phyloP scores from a whole-genome alignment of 2,329 filamentous ascomycete genomes.

The Microascus cirrosus region DNA sequence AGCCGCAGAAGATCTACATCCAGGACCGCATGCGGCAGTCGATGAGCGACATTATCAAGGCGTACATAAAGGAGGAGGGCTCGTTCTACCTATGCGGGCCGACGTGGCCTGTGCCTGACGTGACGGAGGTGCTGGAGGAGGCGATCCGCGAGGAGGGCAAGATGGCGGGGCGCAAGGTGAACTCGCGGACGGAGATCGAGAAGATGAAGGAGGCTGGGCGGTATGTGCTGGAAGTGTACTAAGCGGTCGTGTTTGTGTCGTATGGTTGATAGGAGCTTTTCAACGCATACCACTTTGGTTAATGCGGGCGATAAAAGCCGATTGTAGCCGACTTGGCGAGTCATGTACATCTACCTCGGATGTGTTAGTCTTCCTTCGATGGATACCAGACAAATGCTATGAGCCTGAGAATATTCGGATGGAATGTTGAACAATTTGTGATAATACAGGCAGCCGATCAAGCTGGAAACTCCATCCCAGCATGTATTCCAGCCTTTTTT shows the following conservation, averaged over 20 bases:
- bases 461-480: too few species aligned
- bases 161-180: conserved; percentile 65
- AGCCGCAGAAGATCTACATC: conserved; percentile 98
- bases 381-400: too few species aligned
- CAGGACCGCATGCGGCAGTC: conserved; percentile 95
- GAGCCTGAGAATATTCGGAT: too few species aligned
- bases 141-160: conserved; percentile 70
- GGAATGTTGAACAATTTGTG: too few species aligned
- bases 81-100: conserved; percentile 96
- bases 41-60: conserved; percentile 67
- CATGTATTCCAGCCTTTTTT: too few species aligned
- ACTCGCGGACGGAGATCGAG: conserved; percentile 86
- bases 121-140: conserved; percentile 88
- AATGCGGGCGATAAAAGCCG: neutral
- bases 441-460: too few species aligned
- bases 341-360: too few species aligned
- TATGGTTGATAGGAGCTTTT: neutral
- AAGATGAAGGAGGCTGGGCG: conserved; percentile 87
- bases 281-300: neutral
- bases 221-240: conserved; percentile 97
- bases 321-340: neutral
- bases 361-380: too few species aligned
- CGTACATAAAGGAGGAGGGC: conserved; percentile 79
- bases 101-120: conserved; percentile 96
- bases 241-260: conserved; percentile 17